A percentile compares a stretch with the other conserved stretches of the same genome.
phyloP scores from a whole-genome alignment of 1,284 basidiomycete genomes.

The Sporisorium exsertum region DNA sequence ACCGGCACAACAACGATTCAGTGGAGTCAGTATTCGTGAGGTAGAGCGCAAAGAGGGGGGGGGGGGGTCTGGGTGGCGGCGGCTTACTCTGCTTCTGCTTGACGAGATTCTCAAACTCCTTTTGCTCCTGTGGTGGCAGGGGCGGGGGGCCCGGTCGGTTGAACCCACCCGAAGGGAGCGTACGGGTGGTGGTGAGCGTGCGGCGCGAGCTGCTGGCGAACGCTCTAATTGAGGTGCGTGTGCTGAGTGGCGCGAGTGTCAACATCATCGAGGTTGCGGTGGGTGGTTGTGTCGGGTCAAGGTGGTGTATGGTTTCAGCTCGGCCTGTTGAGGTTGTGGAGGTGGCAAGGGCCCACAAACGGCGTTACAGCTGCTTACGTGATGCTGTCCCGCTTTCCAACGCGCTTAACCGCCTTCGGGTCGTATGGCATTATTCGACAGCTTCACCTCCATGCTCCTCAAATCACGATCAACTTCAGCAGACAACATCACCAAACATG shows the following conservation, averaged over 20 bases:
- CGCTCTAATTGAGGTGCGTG: not conserved
- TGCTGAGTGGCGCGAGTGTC: conserved; percentile 2
- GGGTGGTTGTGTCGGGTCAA: not conserved
- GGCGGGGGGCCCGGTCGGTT: conserved; percentile 68
- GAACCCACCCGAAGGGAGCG: conserved; percentile 43
- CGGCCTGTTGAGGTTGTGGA: conserved; percentile 13
- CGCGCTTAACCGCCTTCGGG: not conserved
- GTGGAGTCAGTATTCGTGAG: not conserved
- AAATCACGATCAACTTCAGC: not conserved
- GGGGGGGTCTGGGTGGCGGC: not conserved
- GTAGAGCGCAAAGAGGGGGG: not conserved
- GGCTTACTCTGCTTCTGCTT: conserved; percentile 66
- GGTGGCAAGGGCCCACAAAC: conserved; percentile 13
- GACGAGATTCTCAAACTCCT: conserved; percentile 70
- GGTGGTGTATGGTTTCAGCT: not conserved
- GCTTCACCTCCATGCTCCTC: not conserved
- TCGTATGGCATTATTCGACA: not conserved
- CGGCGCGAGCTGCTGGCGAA: conserved; percentile 12
- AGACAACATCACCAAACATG: not conserved
- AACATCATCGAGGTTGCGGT: conserved; percentile 8
- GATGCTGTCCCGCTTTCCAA: not conserved
- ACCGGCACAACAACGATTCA: not conserved
- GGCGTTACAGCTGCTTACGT: conserved; percentile 34
- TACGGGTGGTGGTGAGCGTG: conserved; percentile 14
- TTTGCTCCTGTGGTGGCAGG: conserved; percentile 69